phyloP scores from a whole-genome alignment of 176 grass and related monocot genomes.

The sorghum (Sorghum bicolor) region DNA sequence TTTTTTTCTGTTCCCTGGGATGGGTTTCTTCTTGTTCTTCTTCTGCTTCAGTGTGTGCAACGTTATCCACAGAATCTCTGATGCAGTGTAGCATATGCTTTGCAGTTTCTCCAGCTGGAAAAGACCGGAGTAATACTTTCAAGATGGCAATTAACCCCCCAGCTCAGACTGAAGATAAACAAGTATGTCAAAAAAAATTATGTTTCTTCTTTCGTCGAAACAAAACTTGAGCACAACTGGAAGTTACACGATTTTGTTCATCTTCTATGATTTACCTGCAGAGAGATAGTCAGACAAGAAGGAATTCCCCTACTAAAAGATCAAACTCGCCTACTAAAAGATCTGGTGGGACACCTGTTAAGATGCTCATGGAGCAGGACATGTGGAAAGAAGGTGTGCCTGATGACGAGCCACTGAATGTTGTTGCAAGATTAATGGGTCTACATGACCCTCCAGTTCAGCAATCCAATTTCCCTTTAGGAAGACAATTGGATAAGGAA shows the following conservation, averaged over 20 bases:
- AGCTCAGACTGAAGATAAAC: conserved; percentile 58
- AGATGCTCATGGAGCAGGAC: conserved; percentile 84
- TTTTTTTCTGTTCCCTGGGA: background rate
- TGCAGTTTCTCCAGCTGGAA: conserved; percentile 54
- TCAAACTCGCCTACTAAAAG: conserved; percentile 50
- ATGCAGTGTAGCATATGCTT: conserved; percentile 6
- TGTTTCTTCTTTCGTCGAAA: background rate
- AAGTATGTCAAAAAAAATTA: conserved; percentile 33
- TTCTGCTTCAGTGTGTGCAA: background rate
- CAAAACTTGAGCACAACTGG: background rate
- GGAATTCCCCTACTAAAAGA: conserved; percentile 40
- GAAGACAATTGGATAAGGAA: conserved; percentile 21
- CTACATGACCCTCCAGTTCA: conserved; percentile 52
- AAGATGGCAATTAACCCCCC: conserved; percentile 41
- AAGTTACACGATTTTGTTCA: background rate
- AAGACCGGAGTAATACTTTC: conserved; percentile 33
- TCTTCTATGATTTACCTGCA: conserved; percentile 13
- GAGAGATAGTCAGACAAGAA: conserved; percentile 48
- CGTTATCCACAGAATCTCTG: background rate
- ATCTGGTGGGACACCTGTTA: conserved; percentile 56
- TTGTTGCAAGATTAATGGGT: conserved; percentile 89
- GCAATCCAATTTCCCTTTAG: conserved; percentile 23
- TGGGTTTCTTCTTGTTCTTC: background rate
- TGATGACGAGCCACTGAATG: conserved; percentile 64
- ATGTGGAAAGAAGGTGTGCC: conserved; percentile 69